Evolutionary conservation across 352 stramenopile genomes (phyloP).

Genomic region (Pythium vanterpoolii): DNA sequence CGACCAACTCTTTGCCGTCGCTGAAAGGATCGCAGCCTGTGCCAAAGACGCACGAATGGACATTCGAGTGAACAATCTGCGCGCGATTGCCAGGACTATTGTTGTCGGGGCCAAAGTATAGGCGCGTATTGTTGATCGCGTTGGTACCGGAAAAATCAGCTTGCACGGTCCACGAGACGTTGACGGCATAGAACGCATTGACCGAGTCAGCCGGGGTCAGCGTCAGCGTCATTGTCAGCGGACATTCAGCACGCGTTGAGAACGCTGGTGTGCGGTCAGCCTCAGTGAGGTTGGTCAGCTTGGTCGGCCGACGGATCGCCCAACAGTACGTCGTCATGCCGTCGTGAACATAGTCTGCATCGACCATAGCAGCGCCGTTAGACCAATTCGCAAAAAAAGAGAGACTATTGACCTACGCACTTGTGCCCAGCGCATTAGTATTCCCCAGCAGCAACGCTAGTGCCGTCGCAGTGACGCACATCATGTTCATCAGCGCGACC

Average conservation of each 20-base stretch:
- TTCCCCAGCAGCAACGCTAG: neutral
- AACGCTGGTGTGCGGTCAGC: conserved; percentile 14
- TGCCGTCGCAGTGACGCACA: neutral
- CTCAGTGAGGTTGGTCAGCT: conserved; percentile 23
- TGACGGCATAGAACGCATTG: conserved; percentile 15
- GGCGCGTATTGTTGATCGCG: conserved; percentile 21
- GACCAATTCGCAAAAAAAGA: too few species aligned
- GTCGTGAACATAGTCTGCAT: conserved; percentile 28
- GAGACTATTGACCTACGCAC: neutral
- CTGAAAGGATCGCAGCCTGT: conserved; percentile 31
- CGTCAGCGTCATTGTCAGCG: conserved; percentile 16
- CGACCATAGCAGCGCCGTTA: too few species aligned
- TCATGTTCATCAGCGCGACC: neutral
- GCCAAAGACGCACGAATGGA: conserved; percentile 30
- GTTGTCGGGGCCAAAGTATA: conserved; percentile 22
- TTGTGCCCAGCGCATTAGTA: conserved; percentile 6
- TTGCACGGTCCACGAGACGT: conserved; percentile 23
- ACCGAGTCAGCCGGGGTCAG: conserved; percentile 8
- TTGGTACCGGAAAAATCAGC: conserved; percentile 21
- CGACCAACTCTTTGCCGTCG: conserved; percentile 28
- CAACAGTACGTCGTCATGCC: conserved; percentile 29
- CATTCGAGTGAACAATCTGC: conserved; percentile 33
- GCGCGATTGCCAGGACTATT: conserved; percentile 1
- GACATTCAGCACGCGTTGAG: conserved; percentile 15
- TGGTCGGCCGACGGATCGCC: conserved; percentile 22